Conservation (phyloP, 139 green algal genomes). For the Chlamydomonas sphaeroides region DNA sequence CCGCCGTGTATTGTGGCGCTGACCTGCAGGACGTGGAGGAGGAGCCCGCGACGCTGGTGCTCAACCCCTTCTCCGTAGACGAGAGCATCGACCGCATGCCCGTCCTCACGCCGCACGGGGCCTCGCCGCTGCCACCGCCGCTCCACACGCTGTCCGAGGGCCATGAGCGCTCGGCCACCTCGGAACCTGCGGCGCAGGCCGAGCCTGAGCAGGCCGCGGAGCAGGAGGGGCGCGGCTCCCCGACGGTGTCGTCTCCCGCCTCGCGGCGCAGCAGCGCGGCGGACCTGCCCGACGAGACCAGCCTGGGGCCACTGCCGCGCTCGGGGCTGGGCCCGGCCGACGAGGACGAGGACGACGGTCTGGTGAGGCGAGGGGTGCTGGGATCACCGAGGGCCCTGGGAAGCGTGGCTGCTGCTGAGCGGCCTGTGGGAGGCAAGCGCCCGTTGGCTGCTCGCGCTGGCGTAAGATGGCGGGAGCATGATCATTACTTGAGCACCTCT, state of each 20-base stretch:
- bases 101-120: neutral
- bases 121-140: neutral
- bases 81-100: slow-evolving; percentile 28
- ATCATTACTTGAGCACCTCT: neutral
- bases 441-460: no score
- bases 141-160: neutral
- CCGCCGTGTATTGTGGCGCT: neutral
- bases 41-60: neutral
- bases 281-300: neutral
- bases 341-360: neutral
- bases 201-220: neutral
- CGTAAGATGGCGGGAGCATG: no score
- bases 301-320: slow-evolving; percentile 14
- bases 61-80: slow-evolving; percentile 33
- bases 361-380: no score
- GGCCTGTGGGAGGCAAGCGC: no score
- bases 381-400: no score
- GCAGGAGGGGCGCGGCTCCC: neutral
- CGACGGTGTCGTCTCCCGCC: neutral
- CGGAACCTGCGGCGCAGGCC: neutral
- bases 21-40: neutral
- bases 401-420: no score
- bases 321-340: slow-evolving; percentile 3
- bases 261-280: neutral
- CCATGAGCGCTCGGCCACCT: no score